phyloP scores from a whole-genome alignment of 2,329 filamentous ascomycete species.

The Botrytis pseudocinerea region DNA sequence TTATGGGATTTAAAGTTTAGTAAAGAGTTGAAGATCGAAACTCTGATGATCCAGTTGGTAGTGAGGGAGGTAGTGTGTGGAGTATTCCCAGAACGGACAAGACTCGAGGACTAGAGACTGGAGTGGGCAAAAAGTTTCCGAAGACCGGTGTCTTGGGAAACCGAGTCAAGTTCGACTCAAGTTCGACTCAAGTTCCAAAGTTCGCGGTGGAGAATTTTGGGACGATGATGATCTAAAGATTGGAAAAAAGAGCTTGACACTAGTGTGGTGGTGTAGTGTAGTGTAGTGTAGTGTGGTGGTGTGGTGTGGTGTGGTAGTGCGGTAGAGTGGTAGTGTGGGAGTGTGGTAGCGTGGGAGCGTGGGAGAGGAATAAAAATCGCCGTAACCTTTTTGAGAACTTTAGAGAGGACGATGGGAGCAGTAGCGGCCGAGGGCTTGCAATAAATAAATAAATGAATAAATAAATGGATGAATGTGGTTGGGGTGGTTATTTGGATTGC shows the following conservation, averaged over 20 bases:
- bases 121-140: neutral
- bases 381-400: neutral
- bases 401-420: neutral
- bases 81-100: neutral
- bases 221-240: neutral
- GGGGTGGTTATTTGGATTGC: neutral
- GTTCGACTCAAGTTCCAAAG: neutral
- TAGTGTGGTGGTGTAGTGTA: neutral
- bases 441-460: neutral
- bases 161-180: neutral
- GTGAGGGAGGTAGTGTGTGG: neutral
- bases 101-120: neutral
- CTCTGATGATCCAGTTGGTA: neutral
- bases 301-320: too few species aligned
- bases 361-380: neutral
- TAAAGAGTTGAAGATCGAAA: neutral
- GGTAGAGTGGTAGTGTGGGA: too few species aligned
- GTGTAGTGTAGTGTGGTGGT: neutral
- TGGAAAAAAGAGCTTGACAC: neutral
- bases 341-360: too few species aligned
- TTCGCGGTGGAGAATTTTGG: neutral
- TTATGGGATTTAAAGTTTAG: slow-evolving; percentile 4
- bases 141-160: neutral
- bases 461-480: neutral
- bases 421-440: neutral